Conservation (phyloP, 805 yeast genomes). For the Wickerhamomyces pijperi region DNA sequence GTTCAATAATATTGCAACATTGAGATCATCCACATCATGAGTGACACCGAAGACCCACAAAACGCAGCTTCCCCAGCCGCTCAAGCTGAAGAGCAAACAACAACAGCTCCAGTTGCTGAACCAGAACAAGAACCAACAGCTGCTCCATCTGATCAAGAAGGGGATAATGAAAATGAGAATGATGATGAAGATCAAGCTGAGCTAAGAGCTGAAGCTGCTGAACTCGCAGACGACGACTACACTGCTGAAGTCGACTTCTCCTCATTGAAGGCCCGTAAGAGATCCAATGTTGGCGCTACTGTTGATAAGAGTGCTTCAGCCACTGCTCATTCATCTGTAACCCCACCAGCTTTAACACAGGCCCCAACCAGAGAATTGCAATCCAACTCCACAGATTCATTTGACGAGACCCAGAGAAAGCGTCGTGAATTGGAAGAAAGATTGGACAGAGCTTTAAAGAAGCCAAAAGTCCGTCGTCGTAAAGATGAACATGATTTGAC, state of each 20-base stretch:
- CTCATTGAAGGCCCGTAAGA: slow-evolving; percentile 13
- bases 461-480: slow-evolving; percentile 47
- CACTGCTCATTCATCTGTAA: not conserved
- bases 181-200: not conserved
- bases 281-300: slow-evolving; percentile 4
- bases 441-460: slow-evolving; percentile 68
- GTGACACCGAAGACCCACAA: slow-evolving; percentile 1
- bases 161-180: not conserved
- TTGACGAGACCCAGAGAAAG: slow-evolving; percentile 28
- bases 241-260: slow-evolving; percentile 20
- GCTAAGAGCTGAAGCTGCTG: slow-evolving; percentile 8
- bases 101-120: not conserved
- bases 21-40: slow-evolving; percentile 5
- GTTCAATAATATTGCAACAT: too few relatives aligned
- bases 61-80: too few relatives aligned
- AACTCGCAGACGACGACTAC: slow-evolving; percentile 4
- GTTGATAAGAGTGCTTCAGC: not conserved
- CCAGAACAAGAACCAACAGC: not conserved
- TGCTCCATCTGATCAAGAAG: not conserved
- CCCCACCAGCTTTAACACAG: not conserved
- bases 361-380: not conserved
- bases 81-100: not conserved
- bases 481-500: slow-evolving; percentile 91
- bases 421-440: slow-evolving; percentile 74
- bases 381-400: slow-evolving; percentile 6